These are phyloP conservation scores for Taiwanofungus camphoratus DNA, from an alignment of 1,284 basidiomycete species.

Conservation along the genomic window DNA sequence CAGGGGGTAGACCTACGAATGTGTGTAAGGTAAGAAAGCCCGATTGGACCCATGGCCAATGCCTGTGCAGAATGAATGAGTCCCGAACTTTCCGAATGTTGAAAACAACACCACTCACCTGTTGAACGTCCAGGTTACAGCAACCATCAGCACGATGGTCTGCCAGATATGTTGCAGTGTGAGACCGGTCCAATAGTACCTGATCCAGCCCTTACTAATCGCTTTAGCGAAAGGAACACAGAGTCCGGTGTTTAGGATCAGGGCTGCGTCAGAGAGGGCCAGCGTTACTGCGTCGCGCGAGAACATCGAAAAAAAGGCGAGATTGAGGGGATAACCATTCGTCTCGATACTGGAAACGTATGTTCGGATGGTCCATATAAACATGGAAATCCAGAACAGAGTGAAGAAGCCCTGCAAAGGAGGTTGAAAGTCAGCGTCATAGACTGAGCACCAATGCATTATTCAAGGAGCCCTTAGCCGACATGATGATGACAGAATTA, in stretches of 20 bases:
- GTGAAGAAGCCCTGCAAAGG: slow-evolving; percentile 77
- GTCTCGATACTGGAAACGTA: slow-evolving; percentile 74
- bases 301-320: slow-evolving; percentile 85
- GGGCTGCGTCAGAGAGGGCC: slow-evolving; percentile 77
- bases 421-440: no score
- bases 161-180: slow-evolving; percentile 79
- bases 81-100: neutral
- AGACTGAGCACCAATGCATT: no score
- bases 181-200: slow-evolving; percentile 70
- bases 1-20: slow-evolving; percentile 37
- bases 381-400: slow-evolving; percentile 87
- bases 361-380: slow-evolving; percentile 73
- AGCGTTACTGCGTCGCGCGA: slow-evolving; percentile 82
- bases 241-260: slow-evolving; percentile 73
- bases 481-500: neutral
- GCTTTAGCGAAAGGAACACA: slow-evolving; percentile 83
- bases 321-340: slow-evolving; percentile 74
- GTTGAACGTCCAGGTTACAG: slow-evolving; percentile 83
- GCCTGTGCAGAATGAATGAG: slow-evolving; percentile 36
- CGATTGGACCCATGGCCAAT: slow-evolving; percentile 98
- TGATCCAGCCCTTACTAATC: slow-evolving; percentile 71
- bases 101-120: slow-evolving; percentile 36
- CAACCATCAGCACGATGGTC: slow-evolving; percentile 58
- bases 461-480: no score
- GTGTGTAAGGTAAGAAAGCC: slow-evolving; percentile 94